Conservation (phyloP, 805 yeast genomes). For the Pichia nakasei region DNA sequence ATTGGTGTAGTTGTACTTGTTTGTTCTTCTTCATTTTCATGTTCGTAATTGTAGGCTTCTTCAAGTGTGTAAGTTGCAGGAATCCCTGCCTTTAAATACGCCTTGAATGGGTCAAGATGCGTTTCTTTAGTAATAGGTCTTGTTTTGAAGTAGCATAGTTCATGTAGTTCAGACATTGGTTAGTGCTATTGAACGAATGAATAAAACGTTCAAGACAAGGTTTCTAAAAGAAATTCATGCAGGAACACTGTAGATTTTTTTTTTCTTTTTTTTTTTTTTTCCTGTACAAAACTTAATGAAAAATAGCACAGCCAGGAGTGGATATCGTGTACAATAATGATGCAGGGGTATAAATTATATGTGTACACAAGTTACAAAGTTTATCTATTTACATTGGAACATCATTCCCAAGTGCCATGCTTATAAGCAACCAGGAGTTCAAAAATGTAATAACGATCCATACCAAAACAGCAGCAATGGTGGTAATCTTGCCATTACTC, state of each 20-base stretch:
- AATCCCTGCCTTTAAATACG: conserved; percentile 50
- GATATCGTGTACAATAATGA: too few relatives aligned
- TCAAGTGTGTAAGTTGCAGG: conserved; percentile 80
- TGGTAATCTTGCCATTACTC: conserved; percentile 54
- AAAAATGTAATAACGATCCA: conserved; percentile 68
- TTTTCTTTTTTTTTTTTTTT: too few relatives aligned
- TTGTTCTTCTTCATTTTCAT: conserved; percentile 27
- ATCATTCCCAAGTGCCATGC: conserved; percentile 27
- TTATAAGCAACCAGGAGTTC: conserved; percentile 56
- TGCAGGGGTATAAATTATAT: neutral
- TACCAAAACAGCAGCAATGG: conserved; percentile 45
- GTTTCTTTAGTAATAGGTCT: conserved; percentile 42
- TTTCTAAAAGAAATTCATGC: too few relatives aligned
- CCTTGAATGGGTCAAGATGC: conserved; percentile 37
- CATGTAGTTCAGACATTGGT: conserved; percentile 60
- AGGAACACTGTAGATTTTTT: too few relatives aligned
- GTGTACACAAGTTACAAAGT: neutral
- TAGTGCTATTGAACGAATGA: neutral
- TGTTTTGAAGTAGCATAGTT: conserved; percentile 40
- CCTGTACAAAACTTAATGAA: too few relatives aligned
- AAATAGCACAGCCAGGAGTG: too few relatives aligned
- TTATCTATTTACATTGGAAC: conserved; percentile 15
- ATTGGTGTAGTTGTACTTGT: conserved; percentile 66
- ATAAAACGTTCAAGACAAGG: too few relatives aligned
- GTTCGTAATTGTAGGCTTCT: conserved; percentile 54